Percentiles rank a stretch among this genome's conserved stretches.
Evolutionary conservation across 495 filamentous ascomycete species (phyloP).

Genomic region (Xylaria castorea): DNA sequence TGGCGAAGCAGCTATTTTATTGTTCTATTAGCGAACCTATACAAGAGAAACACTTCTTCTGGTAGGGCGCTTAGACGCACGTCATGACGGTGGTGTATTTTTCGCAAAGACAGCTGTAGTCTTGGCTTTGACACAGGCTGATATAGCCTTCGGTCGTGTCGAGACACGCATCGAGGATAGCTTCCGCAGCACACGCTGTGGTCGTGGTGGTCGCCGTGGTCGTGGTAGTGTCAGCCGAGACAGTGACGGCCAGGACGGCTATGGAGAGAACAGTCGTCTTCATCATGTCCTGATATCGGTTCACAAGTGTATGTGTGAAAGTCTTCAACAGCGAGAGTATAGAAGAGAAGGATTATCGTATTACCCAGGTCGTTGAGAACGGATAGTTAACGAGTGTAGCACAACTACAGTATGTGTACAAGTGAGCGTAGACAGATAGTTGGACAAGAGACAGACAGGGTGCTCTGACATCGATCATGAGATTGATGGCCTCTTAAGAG

Average conservation of each 20-base stretch:
- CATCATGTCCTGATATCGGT: conserved; percentile 13
- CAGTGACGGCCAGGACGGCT: conserved; percentile 38
- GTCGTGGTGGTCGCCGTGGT: conserved; percentile 22
- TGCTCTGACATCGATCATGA: neutral
- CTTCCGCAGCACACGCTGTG: conserved; percentile 47
- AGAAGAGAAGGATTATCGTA: neutral
- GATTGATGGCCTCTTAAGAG: conserved; percentile 19
- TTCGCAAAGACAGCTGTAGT: conserved; percentile 52
- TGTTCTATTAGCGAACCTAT: neutral
- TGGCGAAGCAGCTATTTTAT: conserved; percentile 54
- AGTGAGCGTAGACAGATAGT: neutral
- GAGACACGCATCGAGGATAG: conserved; percentile 55
- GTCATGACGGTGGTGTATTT: conserved; percentile 47
- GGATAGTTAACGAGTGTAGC: neutral
- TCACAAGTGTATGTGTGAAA: neutral
- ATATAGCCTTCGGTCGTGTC: conserved; percentile 46
- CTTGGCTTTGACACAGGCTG: conserved; percentile 40
- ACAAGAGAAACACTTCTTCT: neutral
- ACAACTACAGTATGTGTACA: conserved; percentile 1
- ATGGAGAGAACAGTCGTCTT: conserved; percentile 31
- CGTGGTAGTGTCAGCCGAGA: conserved; percentile 5
- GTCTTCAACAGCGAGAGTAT: conserved; percentile 2
- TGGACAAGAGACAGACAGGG: neutral
- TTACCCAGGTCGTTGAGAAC: neutral
- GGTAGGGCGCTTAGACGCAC: conserved; percentile 33